phyloP scores from a whole-genome alignment of 805 yeast species.

The Hanseniaspora valbyensis region DNA sequence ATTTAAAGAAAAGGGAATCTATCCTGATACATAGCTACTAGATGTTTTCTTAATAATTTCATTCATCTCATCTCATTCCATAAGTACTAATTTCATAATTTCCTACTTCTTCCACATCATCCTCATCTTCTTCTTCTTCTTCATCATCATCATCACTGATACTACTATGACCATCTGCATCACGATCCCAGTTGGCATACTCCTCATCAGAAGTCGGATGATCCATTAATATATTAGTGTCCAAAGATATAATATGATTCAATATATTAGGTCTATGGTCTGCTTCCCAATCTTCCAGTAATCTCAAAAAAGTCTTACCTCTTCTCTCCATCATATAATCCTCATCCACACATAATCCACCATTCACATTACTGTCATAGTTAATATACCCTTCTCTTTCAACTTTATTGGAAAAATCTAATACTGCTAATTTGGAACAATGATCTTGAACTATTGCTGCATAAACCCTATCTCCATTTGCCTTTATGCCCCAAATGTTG shows the following conservation, averaged over 20 bases:
- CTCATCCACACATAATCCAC: not conserved
- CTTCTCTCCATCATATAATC: conserved; percentile 4
- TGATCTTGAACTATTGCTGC: conserved; percentile 77
- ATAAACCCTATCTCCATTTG: conserved; percentile 72
- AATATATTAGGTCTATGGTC: not conserved
- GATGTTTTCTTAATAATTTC: no score
- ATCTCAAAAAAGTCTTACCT: not conserved
- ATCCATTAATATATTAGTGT: not conserved
- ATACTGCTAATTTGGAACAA: conserved; percentile 67
- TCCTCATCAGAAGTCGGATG: not conserved
- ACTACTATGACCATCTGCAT: no score
- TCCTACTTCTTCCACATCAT: no score
- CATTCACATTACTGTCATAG: not conserved
- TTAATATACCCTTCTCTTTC: not conserved
- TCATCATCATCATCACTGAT: no score
- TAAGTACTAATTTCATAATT: no score
- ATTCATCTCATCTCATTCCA: no score
- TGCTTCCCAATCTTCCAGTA: not conserved
- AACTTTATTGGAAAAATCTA: conserved; percentile 43
- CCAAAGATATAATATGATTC: not conserved
- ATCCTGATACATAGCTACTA: no score
- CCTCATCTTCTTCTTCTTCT: no score
- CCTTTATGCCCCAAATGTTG: conserved; percentile 89
- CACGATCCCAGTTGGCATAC: not conserved
- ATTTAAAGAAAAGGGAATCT: no score